Conservation (phyloP, 2,329 filamentous ascomycete species). For the Phaeosphaeria sp. region DNA sequence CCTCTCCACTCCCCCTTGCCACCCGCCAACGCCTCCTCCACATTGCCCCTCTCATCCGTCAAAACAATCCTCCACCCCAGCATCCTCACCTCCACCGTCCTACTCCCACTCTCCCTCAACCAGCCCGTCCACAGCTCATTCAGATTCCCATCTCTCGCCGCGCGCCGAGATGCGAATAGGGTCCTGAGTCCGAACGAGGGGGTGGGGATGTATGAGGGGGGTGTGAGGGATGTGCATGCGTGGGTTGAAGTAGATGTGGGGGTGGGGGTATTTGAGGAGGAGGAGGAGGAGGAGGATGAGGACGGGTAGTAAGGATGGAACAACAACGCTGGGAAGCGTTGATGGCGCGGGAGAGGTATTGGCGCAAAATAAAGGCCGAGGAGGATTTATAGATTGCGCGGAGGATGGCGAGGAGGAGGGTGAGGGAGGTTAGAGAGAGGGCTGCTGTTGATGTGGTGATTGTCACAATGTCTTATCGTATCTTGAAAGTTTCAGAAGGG, state of each 20-base stretch:
- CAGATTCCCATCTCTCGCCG: neutral
- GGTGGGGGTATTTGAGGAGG: neutral
- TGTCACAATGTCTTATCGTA: too few species aligned
- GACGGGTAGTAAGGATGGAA: neutral
- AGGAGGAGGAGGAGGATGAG: too few species aligned
- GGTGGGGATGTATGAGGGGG: neutral
- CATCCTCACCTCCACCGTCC: neutral
- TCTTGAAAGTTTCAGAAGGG: too few species aligned
- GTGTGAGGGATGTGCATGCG: too few species aligned
- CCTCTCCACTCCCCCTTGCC: slow-evolving; percentile 13
- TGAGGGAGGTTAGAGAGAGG: neutral
- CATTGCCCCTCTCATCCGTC: neutral
- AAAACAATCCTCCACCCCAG: neutral
- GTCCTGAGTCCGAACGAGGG: neutral
- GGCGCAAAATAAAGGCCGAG: neutral
- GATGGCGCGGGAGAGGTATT: neutral
- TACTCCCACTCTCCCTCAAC: neutral
- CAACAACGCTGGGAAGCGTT: neutral
- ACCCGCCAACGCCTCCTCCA: neutral
- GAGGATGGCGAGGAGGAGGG: neutral
- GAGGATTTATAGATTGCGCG: neutral
- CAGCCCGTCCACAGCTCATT: neutral
- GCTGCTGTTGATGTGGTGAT: neutral
- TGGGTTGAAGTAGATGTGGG: too few species aligned
- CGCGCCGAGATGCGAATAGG: neutral